A percentile compares a stretch with the other conserved stretches of the same genome.
phyloP scores from a whole-genome alignment of 73 alveolate genomes.

The Tetrahymena thermophila region DNA sequence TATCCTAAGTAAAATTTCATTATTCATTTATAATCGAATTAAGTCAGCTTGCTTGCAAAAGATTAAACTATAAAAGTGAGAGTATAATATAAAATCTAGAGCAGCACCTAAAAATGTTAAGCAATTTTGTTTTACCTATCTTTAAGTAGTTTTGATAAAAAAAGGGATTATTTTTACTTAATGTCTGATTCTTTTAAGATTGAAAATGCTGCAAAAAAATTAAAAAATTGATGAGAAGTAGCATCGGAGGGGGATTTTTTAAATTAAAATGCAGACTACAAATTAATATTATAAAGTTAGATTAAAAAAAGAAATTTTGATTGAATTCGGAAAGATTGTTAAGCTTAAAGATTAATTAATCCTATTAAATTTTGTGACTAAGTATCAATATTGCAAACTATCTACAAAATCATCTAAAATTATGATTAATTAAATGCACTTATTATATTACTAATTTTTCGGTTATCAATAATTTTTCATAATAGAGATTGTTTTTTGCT shows the following conservation, averaged over 20 bases:
- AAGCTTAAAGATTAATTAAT: not conserved
- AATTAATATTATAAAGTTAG: not conserved
- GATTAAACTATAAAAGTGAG: not conserved
- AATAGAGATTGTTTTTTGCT: not conserved
- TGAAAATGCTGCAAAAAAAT: not conserved
- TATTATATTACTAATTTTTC: not conserved
- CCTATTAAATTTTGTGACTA: not conserved
- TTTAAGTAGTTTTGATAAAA: not conserved
- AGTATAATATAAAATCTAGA: no score
- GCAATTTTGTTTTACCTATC: not conserved
- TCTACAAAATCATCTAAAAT: not conserved
- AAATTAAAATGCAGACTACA: not conserved
- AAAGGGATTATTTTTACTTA: not conserved
- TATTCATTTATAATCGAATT: not conserved
- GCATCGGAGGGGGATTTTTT: not conserved
- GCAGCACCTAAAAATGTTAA: not conserved
- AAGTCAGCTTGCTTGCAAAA: not conserved
- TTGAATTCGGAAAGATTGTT: not conserved
- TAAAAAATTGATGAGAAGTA: not conserved
- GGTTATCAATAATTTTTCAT: not conserved
- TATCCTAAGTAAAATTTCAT: not conserved
- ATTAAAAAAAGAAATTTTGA: not conserved
- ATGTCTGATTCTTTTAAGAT: not conserved
- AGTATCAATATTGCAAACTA: not conserved
- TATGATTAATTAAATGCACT: not conserved